Evolutionary conservation across 176 grass and related monocot species (phyloP).

Genomic region (Zoysia pacifica): DNA sequence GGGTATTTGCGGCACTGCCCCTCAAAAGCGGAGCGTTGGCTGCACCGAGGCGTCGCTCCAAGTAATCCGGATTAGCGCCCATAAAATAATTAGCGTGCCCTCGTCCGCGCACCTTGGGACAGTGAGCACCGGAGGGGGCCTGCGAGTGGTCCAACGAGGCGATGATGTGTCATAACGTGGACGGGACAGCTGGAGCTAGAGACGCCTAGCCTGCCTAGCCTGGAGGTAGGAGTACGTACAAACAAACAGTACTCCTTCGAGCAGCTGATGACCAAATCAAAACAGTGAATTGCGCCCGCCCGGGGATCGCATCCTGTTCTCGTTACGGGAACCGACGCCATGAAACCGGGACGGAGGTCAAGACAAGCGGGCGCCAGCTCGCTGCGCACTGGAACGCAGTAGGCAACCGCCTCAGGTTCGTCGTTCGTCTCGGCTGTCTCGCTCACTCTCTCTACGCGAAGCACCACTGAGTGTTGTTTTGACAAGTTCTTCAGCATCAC

Average conservation of each 20-base stretch:
- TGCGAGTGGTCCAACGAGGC: not conserved
- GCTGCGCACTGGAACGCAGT: slow-evolving; percentile 25
- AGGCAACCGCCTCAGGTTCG: slow-evolving; percentile 3
- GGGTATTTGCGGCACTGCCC: slow-evolving; percentile 31
- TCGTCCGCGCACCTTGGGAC: not conserved
- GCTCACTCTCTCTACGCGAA: not conserved
- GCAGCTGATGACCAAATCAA: not conserved
- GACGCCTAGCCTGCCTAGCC: not conserved
- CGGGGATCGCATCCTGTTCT: slow-evolving; percentile 12
- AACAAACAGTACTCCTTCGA: not conserved
- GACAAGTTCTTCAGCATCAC: not conserved
- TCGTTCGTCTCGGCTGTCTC: not conserved
- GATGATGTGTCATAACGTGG: not conserved
- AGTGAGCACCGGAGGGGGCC: not conserved
- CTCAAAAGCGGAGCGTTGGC: not conserved
- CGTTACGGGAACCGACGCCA: slow-evolving; percentile 5
- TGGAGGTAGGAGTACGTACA: not conserved
- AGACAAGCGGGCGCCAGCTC: slow-evolving; percentile 26
- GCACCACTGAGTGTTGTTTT: not conserved
- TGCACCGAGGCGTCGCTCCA: not conserved
- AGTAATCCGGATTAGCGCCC: not conserved
- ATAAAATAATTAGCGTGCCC: not conserved
- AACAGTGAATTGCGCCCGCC: not conserved
- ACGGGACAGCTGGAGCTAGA: not conserved
- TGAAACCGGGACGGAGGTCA: slow-evolving; percentile 5